Conservation (phyloP, 73 alveolate genomes). For the Paramecium sexaurelia region DNA sequence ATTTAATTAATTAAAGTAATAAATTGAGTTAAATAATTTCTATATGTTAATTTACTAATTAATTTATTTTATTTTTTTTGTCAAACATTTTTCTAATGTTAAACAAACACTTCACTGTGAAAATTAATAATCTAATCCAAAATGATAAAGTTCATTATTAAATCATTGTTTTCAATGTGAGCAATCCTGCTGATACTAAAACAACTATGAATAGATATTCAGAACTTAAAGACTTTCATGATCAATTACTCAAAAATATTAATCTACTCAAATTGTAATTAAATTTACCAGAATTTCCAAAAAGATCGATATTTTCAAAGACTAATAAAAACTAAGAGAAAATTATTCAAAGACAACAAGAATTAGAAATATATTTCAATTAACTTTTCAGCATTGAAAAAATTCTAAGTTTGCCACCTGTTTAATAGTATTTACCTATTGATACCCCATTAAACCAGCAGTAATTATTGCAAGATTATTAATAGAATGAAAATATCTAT, state of each 20-base stretch:
- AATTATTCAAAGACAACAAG: not conserved
- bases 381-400: constrained; percentile 28
- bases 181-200: not conserved
- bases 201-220: not conserved
- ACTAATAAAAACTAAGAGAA: constrained; percentile 40
- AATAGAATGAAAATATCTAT: not conserved
- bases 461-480: not conserved
- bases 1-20: constrained; percentile 36
- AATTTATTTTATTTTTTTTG: not conserved
- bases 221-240: constrained; percentile 2
- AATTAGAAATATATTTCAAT: constrained; percentile 5
- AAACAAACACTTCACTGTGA: not conserved
- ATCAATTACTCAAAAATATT: not conserved
- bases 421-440: not conserved
- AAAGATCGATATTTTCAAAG: not conserved
- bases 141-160: not conserved
- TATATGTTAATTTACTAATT: not conserved
- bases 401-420: not conserved
- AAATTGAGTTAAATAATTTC: not conserved
- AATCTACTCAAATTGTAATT: not conserved
- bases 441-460: not conserved
- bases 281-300: constrained; percentile 31
- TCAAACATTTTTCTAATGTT: not conserved
- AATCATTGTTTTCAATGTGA: not conserved
- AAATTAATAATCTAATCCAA: not conserved